phyloP scores from a whole-genome alignment of 768 basidiomycete genomes.

The Collybia nuda region DNA sequence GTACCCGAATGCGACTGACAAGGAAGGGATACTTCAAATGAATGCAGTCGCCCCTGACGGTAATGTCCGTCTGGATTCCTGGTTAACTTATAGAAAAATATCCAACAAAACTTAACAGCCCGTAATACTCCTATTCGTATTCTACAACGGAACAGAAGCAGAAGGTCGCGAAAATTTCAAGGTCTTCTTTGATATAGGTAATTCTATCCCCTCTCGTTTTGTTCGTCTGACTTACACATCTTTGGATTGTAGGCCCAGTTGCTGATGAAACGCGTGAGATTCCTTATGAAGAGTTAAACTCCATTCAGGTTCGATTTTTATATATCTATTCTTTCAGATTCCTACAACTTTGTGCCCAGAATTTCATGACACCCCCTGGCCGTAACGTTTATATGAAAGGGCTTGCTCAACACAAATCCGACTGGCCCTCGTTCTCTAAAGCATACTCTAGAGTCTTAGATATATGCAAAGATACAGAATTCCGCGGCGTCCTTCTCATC shows the following conservation, averaged over 20 bases:
- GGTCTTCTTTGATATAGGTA: slow-evolving; percentile 44
- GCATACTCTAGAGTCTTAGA: slow-evolving; percentile 19
- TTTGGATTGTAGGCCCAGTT: slow-evolving; percentile 9
- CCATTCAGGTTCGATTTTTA: background rate
- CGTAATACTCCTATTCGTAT: slow-evolving; percentile 30
- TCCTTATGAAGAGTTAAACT: background rate
- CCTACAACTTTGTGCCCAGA: slow-evolving; percentile 15
- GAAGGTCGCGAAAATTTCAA: slow-evolving; percentile 48
- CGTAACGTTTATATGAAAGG: slow-evolving; percentile 43
- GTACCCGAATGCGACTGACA: slow-evolving; percentile 33
- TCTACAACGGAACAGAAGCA: slow-evolving; percentile 50
- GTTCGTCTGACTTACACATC: background rate
- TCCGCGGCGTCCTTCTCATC: slow-evolving; percentile 26
- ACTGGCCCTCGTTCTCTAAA: slow-evolving; percentile 21
- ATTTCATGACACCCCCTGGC: slow-evolving; percentile 33
- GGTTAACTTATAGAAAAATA: background rate
- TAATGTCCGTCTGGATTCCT: slow-evolving; percentile 23
- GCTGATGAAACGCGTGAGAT: background rate
- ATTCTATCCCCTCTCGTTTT: background rate
- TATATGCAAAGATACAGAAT: background rate
- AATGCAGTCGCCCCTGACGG: slow-evolving; percentile 37
- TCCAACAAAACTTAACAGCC: slow-evolving; percentile 38
- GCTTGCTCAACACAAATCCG: slow-evolving; percentile 26
- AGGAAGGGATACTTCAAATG: slow-evolving; percentile 37
- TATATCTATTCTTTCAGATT: no score